Evolutionary conservation across 257 asterid species (phyloP), one percentile per base, ranked within the genome.

Genomic region (Verbena officinalis): DNA sequence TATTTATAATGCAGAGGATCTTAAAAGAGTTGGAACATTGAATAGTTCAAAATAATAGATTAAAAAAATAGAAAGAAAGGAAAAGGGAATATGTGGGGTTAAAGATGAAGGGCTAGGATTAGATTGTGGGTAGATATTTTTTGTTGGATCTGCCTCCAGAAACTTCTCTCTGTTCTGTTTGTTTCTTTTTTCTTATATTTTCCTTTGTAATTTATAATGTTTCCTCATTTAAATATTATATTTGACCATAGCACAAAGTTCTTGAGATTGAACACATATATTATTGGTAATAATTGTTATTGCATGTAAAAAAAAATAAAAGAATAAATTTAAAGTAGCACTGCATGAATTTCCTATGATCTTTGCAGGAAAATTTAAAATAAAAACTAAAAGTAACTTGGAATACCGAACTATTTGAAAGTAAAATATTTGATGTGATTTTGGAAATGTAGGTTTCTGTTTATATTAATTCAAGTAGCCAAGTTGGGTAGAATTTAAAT

Each of bases 81-180:
- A 4, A 17, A 16, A 20, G 10, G 43, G 58, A 23, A 44, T 14
- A 44, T 46, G 55, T n/a, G 49, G 65, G 59, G 64, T 11, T 40
- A 2, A 16, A 20, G 64, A 64, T 69, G 46, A 43, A 64, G 66
- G 80, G 80, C 65, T 59, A 55, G 5, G 80, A 70, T 75, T 44
- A 13, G 7, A n/a, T 40, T 57, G 33, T n/a, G 13, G 15, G 44
- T 7, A 68, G 79, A 74, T 63, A 74, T 68, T 74, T 74, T 44
- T 64, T 53, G 62, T 17, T 64, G 60, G 67, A 52, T 70, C 19
- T 27, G 53, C 52, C 65, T 69, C 80, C 59, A 75, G 80, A 75
- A 75, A 10, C 76, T 75, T 75, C 80, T 54, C 48, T 42, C 8
- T 43, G 36, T 3, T 3, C 38, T 8, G 43, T 30, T 19, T n/a